Conservation (phyloP, 352 stramenopile genomes). For the Phytophthora pseudosyringae region DNA sequence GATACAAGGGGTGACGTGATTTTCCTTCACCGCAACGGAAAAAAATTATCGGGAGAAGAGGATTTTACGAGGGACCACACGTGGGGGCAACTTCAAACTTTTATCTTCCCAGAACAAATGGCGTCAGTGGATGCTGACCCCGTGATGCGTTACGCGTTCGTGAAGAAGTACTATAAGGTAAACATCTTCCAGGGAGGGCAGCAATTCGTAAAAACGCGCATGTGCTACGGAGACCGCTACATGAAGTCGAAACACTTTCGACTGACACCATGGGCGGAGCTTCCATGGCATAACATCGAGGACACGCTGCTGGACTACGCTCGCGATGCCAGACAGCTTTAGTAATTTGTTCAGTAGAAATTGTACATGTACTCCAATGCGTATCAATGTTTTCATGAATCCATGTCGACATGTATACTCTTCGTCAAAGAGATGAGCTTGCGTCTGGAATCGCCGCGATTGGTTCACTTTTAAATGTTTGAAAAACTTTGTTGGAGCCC, state of each 20-base stretch:
- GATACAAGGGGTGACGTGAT: constrained; percentile 39
- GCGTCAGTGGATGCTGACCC: constrained; percentile 23
- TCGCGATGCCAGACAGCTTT: constrained; percentile 29
- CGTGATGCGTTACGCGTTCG: constrained; percentile 26
- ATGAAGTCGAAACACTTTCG: constrained; percentile 31
- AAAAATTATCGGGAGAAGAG: constrained; percentile 44
- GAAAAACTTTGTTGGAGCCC: too few species aligned
- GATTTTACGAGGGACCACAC: constrained; percentile 34
- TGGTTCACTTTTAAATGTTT: too few species aligned
- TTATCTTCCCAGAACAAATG: constrained; percentile 30
- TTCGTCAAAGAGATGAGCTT: too few species aligned
- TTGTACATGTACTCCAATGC: constrained; percentile 4
- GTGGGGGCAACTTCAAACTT: constrained; percentile 37
- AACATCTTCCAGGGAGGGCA: constrained; percentile 28
- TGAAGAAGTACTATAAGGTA: constrained; percentile 32
- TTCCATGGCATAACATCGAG: constrained; percentile 36
- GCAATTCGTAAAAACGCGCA: constrained; percentile 37
- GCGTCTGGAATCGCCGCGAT: too few species aligned
- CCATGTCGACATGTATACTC: not conserved
- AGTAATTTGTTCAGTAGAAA: constrained; percentile 8
- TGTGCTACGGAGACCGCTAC: constrained; percentile 37
- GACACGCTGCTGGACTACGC: constrained; percentile 34
- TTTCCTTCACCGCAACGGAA: constrained; percentile 59
- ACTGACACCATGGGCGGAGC: constrained; percentile 26
- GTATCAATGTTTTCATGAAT: not conserved